Percentiles rank a stretch among this genome's conserved stretches.
phyloP scores from a whole-genome alignment of 2,329 filamentous ascomycete genomes.

The Fusarium incarnatum region DNA sequence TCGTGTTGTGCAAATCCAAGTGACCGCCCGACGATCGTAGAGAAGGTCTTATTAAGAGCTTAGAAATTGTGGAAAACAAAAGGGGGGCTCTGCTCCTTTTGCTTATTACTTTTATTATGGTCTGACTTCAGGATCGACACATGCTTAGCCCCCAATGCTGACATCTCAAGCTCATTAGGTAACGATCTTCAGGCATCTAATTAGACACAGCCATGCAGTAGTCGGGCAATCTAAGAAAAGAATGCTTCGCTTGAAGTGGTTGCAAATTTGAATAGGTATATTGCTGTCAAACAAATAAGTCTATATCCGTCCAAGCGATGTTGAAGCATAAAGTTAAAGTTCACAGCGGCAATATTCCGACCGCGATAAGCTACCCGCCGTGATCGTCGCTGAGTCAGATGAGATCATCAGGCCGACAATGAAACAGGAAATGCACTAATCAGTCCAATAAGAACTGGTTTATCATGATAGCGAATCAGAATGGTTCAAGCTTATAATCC shows the following conservation, averaged over 20 bases:
- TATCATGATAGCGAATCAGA: neutral
- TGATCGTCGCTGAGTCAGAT: neutral
- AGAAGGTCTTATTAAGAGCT: neutral
- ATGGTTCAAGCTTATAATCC: neutral
- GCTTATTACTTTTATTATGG: neutral
- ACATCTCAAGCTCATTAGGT: neutral
- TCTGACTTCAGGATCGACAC: neutral
- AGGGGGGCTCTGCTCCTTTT: neutral
- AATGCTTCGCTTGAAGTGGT: neutral
- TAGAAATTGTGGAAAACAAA: neutral
- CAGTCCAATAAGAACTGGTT: neutral
- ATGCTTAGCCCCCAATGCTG: neutral
- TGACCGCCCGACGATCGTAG: neutral
- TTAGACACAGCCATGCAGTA: neutral
- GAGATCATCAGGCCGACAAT: neutral
- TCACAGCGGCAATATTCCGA: neutral
- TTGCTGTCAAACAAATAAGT: neutral
- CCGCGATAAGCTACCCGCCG: neutral
- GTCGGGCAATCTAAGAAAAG: neutral
- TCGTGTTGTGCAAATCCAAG: neutral
- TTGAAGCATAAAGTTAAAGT: neutral
- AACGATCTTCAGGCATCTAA: neutral
- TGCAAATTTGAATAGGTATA: rapidly evolving
- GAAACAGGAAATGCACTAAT: neutral
- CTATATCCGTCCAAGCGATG: neutral